Evolutionary conservation across 2,329 filamentous ascomycete genomes (phyloP).

Genomic region (Lachnellula subtilissima): DNA sequence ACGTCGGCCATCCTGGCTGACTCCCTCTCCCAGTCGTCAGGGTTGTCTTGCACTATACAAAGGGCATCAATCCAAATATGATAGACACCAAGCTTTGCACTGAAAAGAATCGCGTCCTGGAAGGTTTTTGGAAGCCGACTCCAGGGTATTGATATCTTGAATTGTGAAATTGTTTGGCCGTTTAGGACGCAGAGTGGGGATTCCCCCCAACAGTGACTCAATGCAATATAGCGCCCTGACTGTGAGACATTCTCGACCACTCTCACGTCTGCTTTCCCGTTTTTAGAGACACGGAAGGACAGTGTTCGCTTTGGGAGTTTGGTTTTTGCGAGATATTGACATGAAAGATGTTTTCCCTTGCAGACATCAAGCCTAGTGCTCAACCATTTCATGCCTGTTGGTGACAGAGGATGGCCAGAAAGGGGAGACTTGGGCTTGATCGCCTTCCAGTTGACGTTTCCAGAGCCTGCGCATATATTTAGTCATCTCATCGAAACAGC

Average conservation of each 20-base stretch:
- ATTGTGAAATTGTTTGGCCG: background rate
- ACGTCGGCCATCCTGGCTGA: conserved; percentile 18
- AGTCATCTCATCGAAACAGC: background rate
- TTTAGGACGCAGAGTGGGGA: background rate
- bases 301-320: background rate
- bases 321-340: background rate
- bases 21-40: conserved; percentile 23
- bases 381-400: background rate
- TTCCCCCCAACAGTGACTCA: background rate
- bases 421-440: background rate
- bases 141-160: background rate
- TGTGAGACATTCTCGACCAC: background rate
- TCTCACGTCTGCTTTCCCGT: background rate
- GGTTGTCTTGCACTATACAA: conserved; percentile 28
- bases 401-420: background rate
- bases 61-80: conserved; percentile 29
- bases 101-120: background rate
- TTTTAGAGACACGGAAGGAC: background rate
- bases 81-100: background rate
- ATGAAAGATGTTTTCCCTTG: background rate
- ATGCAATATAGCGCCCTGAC: background rate
- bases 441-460: background rate
- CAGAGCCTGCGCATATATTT: background rate
- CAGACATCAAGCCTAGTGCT: background rate
- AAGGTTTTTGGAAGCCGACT: background rate